A percentile compares a stretch with the other conserved stretches of the same genome.
Evolutionary conservation across 441 rosid species (phyloP).

Genomic region (Lepidium campestre): DNA sequence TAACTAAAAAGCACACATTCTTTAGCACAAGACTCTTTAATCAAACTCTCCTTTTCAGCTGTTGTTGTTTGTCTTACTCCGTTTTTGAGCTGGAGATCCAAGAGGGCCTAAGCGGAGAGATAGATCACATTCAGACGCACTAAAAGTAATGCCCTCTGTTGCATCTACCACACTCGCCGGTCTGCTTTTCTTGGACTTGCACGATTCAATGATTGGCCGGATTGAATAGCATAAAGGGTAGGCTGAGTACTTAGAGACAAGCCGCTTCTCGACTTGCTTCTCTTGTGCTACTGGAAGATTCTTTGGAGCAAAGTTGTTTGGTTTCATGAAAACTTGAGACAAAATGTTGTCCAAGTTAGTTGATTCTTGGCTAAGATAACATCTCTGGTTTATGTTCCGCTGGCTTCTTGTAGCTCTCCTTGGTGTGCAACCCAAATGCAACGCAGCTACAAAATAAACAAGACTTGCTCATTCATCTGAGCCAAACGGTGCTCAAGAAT

Average conservation of each 20-base stretch:
- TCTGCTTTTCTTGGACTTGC: conserved; percentile 21
- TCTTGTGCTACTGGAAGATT: conserved; percentile 16
- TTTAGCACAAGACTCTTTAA: background rate
- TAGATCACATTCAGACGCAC: conserved; percentile 46
- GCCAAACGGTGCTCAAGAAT: background rate
- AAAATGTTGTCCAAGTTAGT: conserved; percentile 23
- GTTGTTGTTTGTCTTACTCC: conserved; percentile 15
- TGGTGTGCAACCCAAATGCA: conserved; percentile 57
- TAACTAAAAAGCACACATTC: background rate
- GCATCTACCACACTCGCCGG: conserved; percentile 23
- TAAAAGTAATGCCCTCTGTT: background rate
- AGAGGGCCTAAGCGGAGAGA: conserved; percentile 68
- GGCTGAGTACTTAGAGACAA: conserved; percentile 30
- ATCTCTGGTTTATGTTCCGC: conserved; percentile 38
- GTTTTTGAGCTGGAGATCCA: conserved; percentile 28
- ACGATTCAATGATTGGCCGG: conserved; percentile 27
- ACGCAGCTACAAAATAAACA: conserved; percentile 44
- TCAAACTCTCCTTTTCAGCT: conserved; percentile 1
- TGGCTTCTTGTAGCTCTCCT: conserved; percentile 56
- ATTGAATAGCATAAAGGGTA: conserved; percentile 52
- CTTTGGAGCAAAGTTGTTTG: conserved; percentile 19
- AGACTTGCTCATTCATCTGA: conserved; percentile 7
- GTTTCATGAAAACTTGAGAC: conserved; percentile 32
- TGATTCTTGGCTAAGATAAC: conserved; percentile 37
- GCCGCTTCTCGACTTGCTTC: background rate